Evolutionary conservation across 495 filamentous ascomycete species (phyloP).

Genomic region (Entonaema liquescens): DNA sequence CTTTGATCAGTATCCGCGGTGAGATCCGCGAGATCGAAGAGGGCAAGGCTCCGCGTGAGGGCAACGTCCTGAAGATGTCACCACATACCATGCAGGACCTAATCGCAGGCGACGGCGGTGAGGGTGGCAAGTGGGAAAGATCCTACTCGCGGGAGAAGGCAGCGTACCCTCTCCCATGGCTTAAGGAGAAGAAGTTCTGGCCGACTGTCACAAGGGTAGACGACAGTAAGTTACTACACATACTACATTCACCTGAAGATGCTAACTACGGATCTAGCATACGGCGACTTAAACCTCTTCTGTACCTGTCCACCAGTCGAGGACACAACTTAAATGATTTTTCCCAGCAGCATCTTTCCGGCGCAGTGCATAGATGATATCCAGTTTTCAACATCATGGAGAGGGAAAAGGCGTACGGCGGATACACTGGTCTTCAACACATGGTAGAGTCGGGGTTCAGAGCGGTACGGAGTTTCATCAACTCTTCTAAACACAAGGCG

Average conservation of each 20-base stretch:
- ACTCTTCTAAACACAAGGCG: slow-evolving; percentile 29
- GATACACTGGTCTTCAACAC: slow-evolving; percentile 34
- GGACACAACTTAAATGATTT: slow-evolving; percentile 53
- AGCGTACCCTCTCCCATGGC: slow-evolving; percentile 85
- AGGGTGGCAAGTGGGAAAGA: slow-evolving; percentile 72
- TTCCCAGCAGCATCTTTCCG: slow-evolving; percentile 13
- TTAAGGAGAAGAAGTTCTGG: slow-evolving; percentile 99
- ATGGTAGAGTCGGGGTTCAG: slow-evolving; percentile 15
- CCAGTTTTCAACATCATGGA: slow-evolving; percentile 47
- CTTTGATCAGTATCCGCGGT: slow-evolving; percentile 84
- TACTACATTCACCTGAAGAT: background rate
- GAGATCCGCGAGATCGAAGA: slow-evolving; percentile 89
- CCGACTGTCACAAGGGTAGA: slow-evolving; percentile 87
- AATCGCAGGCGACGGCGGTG: slow-evolving; percentile 62
- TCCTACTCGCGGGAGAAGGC: slow-evolving; percentile 83
- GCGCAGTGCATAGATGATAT: slow-evolving; percentile 28
- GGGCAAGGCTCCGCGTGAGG: slow-evolving; percentile 76
- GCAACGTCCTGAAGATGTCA: slow-evolving; percentile 93
- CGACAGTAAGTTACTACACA: slow-evolving; percentile 72
- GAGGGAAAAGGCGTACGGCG: slow-evolving; percentile 36
- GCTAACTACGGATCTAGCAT: slow-evolving; percentile 65
- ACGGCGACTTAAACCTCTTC: slow-evolving; percentile 92
- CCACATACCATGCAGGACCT: slow-evolving; percentile 90
- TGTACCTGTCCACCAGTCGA: slow-evolving; percentile 93
- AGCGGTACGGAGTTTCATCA: slow-evolving; percentile 40